phyloP scores from a whole-genome alignment of 2,329 filamentous ascomycete genomes.

The Fusarium dimerum region DNA sequence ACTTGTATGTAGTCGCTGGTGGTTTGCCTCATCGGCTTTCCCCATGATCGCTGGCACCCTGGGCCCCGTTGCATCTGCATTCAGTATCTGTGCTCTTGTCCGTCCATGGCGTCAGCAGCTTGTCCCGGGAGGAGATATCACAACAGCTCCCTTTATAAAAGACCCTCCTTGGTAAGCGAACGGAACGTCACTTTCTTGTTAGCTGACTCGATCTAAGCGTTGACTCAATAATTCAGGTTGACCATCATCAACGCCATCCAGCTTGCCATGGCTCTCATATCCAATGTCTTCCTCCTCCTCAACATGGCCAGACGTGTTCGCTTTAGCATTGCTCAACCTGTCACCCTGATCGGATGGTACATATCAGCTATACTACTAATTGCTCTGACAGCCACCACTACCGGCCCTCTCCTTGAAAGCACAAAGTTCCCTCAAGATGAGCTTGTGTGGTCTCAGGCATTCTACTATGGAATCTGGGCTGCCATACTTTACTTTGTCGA shows the following conservation, averaged over 20 bases:
- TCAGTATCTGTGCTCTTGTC: constrained; percentile 84
- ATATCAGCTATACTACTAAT: constrained; percentile 65
- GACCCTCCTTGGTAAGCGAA: constrained; percentile 69
- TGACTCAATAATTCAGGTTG: constrained; percentile 49
- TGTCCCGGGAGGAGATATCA: constrained; percentile 46
- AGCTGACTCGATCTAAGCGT: not conserved
- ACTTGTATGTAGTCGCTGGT: constrained; percentile 53
- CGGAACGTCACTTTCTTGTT: not conserved
- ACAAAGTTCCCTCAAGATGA: constrained; percentile 42
- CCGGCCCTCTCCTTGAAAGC: constrained; percentile 51
- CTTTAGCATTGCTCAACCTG: constrained; percentile 79
- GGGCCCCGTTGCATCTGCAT: constrained; percentile 82
- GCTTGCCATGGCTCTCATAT: constrained; percentile 71
- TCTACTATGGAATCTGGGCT: constrained; percentile 82
- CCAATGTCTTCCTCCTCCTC: constrained; percentile 79
- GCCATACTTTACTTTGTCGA: constrained; percentile 79
- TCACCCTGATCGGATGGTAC: constrained; percentile 82
- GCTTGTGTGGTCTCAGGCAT: constrained; percentile 76
- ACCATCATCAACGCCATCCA: constrained; percentile 77
- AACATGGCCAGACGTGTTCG: constrained; percentile 83
- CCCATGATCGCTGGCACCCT: constrained; percentile 82
- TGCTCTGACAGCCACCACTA: constrained; percentile 65
- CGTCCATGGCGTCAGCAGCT: constrained; percentile 71
- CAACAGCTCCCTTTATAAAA: constrained; percentile 51
- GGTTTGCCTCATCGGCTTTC: constrained; percentile 65